phyloP scores from a whole-genome alignment of 176 grass and related monocot species.

The Poa annua region DNA sequence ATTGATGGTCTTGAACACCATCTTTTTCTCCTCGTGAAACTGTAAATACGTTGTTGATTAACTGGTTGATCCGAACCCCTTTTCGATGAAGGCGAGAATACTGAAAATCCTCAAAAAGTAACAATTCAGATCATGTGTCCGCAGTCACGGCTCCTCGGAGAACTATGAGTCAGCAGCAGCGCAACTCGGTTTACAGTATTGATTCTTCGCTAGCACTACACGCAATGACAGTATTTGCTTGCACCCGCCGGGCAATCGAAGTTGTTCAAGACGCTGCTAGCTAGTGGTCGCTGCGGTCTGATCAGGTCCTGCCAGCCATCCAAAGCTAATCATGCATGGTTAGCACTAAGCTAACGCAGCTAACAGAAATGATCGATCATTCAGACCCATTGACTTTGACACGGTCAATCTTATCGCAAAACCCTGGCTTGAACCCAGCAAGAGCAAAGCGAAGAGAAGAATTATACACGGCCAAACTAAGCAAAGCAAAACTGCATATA shows the following conservation, averaged over 20 bases:
- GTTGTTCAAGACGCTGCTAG: too few species aligned
- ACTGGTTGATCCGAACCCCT: neutral
- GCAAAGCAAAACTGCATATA: neutral
- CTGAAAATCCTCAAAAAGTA: neutral
- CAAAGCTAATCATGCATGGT: too few species aligned
- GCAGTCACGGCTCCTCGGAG: neutral
- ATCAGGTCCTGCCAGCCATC: too few species aligned
- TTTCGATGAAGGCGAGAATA: neutral
- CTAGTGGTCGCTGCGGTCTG: too few species aligned
- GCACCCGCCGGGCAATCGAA: too few species aligned
- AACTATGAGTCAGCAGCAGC: too few species aligned
- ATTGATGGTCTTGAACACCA: neutral
- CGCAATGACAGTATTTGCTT: neutral
- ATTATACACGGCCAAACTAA: neutral
- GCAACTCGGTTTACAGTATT: neutral
- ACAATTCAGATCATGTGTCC: neutral
- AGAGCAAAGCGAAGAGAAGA: conserved; percentile 13
- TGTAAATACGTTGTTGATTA: neutral
- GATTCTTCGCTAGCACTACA: neutral
- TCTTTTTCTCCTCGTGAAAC: neutral
- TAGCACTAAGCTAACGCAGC: too few species aligned
- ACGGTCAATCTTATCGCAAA: neutral
- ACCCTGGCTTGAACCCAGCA: neutral
- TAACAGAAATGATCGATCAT: neutral
- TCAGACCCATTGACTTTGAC: conserved; percentile 23